Percentiles rank a stretch among this genome's conserved stretches.
phyloP scores from a whole-genome alignment of 2,329 filamentous ascomycete species.

The Botrytis medusae region DNA sequence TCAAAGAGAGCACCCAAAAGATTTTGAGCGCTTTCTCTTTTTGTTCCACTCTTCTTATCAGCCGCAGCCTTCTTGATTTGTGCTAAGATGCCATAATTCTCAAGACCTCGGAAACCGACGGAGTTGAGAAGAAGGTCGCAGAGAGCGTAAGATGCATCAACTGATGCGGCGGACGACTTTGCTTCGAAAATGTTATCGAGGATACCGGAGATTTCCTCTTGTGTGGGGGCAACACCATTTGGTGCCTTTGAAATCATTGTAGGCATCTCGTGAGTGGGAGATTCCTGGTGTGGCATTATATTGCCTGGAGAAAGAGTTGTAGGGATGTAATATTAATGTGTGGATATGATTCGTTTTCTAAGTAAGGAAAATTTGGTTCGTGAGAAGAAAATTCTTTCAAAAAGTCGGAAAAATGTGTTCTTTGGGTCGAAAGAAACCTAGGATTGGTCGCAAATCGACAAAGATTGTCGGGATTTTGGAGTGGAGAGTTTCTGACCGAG shows the following conservation, averaged over 20 bases:
- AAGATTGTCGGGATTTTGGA: conserved; percentile 25
- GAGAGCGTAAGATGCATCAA: conserved; percentile 64
- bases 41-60: conserved; percentile 89
- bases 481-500: conserved; percentile 35
- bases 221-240: conserved; percentile 49
- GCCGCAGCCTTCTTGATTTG: conserved; percentile 73
- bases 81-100: conserved; percentile 60
- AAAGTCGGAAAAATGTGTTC: conserved; percentile 34
- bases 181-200: conserved; percentile 64
- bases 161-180: conserved; percentile 54
- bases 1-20: conserved; percentile 92
- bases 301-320: conserved; percentile 32
- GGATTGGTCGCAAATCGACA: conserved; percentile 27
- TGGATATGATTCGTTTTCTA: conserved; percentile 1
- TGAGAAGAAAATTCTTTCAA: conserved; percentile 12
- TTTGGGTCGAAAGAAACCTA: conserved; percentile 32
- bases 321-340: conserved; percentile 25
- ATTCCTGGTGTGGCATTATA: conserved; percentile 50
- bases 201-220: conserved; percentile 64
- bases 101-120: conserved; percentile 62
- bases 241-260: conserved; percentile 50
- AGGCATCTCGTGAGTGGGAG: conserved; percentile 44
- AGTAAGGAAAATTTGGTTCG: conserved; percentile 25
- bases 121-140: conserved; percentile 64
- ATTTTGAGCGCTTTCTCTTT: conserved; percentile 90